Evolutionary conservation across 2,329 filamentous ascomycete genomes (phyloP).

Genomic region (Chalaropsis thielavioides): DNA sequence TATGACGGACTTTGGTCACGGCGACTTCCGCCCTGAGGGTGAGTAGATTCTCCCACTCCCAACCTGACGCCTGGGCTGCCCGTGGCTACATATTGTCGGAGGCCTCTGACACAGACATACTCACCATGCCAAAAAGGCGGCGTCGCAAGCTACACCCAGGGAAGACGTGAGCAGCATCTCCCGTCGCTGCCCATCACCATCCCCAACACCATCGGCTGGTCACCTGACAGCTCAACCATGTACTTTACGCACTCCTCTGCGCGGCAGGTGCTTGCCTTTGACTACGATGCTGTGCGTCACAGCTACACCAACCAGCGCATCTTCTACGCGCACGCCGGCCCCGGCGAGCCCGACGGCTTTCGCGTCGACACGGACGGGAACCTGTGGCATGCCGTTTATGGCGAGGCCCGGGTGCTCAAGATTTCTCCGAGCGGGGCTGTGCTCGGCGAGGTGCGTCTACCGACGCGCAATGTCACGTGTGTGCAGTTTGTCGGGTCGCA

Average conservation of each 20-base stretch:
- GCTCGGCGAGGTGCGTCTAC: slow-evolving; percentile 59
- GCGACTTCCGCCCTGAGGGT: slow-evolving; percentile 47
- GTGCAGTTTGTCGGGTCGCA: slow-evolving; percentile 61
- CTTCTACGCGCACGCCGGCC: slow-evolving; percentile 56
- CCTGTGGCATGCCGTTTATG: slow-evolving; percentile 80
- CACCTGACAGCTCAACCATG: slow-evolving; percentile 54
- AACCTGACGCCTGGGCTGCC: too few species aligned
- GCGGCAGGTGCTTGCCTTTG: slow-evolving; percentile 56
- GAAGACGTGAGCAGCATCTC: slow-evolving; percentile 44
- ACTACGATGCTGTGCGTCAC: slow-evolving; percentile 53
- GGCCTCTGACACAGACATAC: slow-evolving; percentile 1
- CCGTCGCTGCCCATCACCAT: slow-evolving; percentile 61
- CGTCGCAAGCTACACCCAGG: slow-evolving; percentile 52
- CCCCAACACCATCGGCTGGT: slow-evolving; percentile 77
- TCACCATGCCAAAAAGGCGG: slow-evolving; percentile 40
- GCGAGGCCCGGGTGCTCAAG: slow-evolving; percentile 58
- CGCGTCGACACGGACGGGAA: slow-evolving; percentile 71
- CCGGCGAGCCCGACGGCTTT: slow-evolving; percentile 64
- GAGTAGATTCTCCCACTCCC: slow-evolving; percentile 22
- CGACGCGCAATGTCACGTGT: slow-evolving; percentile 69
- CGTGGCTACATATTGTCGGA: background rate
- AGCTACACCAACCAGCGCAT: slow-evolving; percentile 52
- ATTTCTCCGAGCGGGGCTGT: slow-evolving; percentile 56
- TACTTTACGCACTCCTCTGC: slow-evolving; percentile 72
- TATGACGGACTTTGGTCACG: slow-evolving; percentile 60